A percentile compares a stretch with the other conserved stretches of the same genome.
phyloP scores from a whole-genome alignment of 495 filamentous ascomycete genomes.

The Trypethelium eluteriae region DNA sequence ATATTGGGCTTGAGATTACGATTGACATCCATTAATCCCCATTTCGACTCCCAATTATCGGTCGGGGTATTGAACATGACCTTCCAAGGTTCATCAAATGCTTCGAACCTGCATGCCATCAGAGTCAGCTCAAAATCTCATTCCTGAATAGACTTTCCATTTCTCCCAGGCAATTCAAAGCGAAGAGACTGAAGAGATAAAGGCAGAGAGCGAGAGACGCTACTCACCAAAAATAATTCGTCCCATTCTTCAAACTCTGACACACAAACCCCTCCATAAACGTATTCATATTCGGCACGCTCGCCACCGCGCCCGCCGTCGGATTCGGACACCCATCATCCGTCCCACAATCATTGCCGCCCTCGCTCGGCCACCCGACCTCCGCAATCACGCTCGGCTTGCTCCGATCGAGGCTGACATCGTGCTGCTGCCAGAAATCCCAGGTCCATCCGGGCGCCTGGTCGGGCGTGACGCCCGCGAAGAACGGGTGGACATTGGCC shows the following conservation, averaged over 20 bases:
- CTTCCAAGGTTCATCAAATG: constrained; percentile 97
- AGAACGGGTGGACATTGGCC: constrained; percentile 97
- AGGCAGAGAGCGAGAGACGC: background rate
- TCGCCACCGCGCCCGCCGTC: constrained; percentile 60
- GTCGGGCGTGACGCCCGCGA: constrained; percentile 65
- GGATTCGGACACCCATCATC: constrained; percentile 46
- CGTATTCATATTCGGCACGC: constrained; percentile 73
- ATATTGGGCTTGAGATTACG: constrained; percentile 79
- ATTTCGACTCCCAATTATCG: constrained; percentile 90
- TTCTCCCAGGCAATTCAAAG: background rate
- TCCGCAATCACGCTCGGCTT: constrained; percentile 70
- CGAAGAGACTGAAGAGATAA: background rate
- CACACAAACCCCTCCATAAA: constrained; percentile 88
- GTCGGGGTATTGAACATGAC: constrained; percentile 53
- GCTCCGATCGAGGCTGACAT: constrained; percentile 51
- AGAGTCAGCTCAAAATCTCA: constrained; percentile 4
- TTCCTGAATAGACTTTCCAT: background rate
- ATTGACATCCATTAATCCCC: constrained; percentile 84
- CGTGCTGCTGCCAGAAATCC: constrained; percentile 63
- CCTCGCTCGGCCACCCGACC: constrained; percentile 83
- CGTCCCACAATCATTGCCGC: constrained; percentile 70
- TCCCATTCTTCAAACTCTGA: constrained; percentile 65
- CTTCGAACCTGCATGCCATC: constrained; percentile 27
- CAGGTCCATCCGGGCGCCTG: constrained; percentile 75
- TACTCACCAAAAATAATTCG: constrained; percentile 80